phyloP scores from a whole-genome alignment of 176 grass and related monocot genomes.

The Carex kokanica region DNA sequence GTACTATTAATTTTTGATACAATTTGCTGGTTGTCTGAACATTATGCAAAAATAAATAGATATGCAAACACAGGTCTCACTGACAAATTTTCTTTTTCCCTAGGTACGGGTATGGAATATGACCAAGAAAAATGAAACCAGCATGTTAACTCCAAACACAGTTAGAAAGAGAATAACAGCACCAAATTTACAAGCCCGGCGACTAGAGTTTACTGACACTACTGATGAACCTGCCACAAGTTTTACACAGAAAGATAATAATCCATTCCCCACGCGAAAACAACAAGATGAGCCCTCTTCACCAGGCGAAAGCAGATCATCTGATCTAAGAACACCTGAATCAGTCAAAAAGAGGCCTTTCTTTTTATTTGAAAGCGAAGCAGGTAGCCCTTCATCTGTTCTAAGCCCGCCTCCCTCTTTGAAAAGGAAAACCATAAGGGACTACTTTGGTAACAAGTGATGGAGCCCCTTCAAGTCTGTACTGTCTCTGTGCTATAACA shows the following conservation, averaged over 20 bases:
- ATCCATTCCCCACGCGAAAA: conserved; percentile 15
- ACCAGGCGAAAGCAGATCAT: conserved; percentile 42
- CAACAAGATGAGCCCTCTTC: conserved; percentile 27
- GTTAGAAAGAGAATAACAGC: conserved; percentile 70
- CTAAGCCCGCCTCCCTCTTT: conserved; percentile 70
- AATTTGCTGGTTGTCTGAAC: neutral
- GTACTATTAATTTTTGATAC: neutral
- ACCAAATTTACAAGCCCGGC: conserved; percentile 41
- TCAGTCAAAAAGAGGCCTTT: conserved; percentile 67
- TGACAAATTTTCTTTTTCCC: conserved; percentile 29
- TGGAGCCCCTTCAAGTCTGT: neutral
- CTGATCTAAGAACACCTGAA: conserved; percentile 70
- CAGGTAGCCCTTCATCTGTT: conserved; percentile 74
- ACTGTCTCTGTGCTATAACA: neutral
- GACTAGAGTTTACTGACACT: conserved; percentile 26
- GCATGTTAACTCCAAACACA: conserved; percentile 50
- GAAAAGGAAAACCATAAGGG: conserved; percentile 89
- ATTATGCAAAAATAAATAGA: neutral
- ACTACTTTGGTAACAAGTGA: conserved; percentile 56
- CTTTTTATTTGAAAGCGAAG: conserved; percentile 39
- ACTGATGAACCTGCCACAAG: conserved; percentile 43
- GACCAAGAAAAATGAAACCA: conserved; percentile 45
- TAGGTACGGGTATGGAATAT: conserved; percentile 85
- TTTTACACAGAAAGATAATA: conserved; percentile 24
- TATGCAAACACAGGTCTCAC: neutral